Evolutionary conservation across 2,329 filamentous ascomycete genomes (phyloP).

Genomic region (Penicillium hordei): DNA sequence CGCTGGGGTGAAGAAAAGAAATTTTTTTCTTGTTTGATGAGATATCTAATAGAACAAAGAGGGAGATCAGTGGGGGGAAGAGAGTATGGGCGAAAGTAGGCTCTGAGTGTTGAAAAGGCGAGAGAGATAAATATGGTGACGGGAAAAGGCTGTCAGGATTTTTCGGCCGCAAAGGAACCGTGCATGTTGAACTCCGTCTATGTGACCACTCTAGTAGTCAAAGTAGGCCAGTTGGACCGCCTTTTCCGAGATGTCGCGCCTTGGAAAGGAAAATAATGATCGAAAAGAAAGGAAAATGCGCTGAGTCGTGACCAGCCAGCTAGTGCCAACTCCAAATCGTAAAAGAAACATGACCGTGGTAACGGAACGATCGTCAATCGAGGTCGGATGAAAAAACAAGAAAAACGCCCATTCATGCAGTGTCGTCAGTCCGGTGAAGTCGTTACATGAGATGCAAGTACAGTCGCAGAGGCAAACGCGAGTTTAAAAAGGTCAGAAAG

Average conservation of each 20-base stretch:
- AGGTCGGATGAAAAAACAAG: slow-evolving; percentile 23
- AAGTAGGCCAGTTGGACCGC: background rate
- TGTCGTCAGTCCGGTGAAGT: slow-evolving; percentile 42
- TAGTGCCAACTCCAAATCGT: slow-evolving; percentile 33
- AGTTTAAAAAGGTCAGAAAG: slow-evolving; percentile 11
- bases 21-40: slow-evolving; percentile 18
- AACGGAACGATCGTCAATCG: slow-evolving; percentile 21
- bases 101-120: slow-evolving; percentile 8
- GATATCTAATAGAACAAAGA: slow-evolving; percentile 16
- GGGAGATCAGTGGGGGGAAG: slow-evolving; percentile 3
- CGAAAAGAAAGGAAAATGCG: slow-evolving; percentile 26
- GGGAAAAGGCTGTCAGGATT: slow-evolving; percentile 5
- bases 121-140: background rate
- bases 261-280: slow-evolving; percentile 6
- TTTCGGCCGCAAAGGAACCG: slow-evolving; percentile 12
- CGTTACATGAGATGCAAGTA: slow-evolving; percentile 41
- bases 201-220: slow-evolving; percentile 10
- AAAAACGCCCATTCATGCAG: slow-evolving; percentile 44
- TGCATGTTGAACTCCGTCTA: slow-evolving; percentile 13
- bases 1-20: slow-evolving; percentile 12
- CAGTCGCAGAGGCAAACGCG: slow-evolving; percentile 30
- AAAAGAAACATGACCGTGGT: slow-evolving; percentile 23
- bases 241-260: slow-evolving; percentile 6
- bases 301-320: slow-evolving; percentile 36
- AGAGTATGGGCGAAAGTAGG: slow-evolving; percentile 10